A percentile compares a stretch with the other conserved stretches of the same genome.
phyloP scores from a whole-genome alignment of 108 stramenopile genomes.

The Nitzschia sp. region DNA sequence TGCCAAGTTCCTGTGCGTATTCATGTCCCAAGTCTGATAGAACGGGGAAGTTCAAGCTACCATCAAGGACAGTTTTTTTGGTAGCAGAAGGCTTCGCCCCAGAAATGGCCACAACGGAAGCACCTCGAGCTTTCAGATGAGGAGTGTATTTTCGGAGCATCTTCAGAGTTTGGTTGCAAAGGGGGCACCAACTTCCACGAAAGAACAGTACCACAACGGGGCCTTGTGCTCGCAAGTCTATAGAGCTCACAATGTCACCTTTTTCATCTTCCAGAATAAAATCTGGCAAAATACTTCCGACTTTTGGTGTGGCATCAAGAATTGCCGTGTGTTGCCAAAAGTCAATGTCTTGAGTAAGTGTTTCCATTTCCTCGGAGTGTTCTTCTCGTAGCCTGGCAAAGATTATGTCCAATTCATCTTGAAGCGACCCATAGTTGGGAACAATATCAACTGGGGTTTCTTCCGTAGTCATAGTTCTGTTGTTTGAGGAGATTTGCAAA shows the following conservation, averaged over 20 bases:
- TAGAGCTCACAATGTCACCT: slow-evolving; percentile 8
- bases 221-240: slow-evolving; percentile 15
- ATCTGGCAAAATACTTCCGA: slow-evolving; percentile 9
- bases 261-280: slow-evolving; percentile 19
- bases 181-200: slow-evolving; percentile 27
- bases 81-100: background rate
- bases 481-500: no score
- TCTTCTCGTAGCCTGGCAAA: no score
- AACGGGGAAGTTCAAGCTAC: slow-evolving; percentile 21
- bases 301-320: slow-evolving; percentile 8
- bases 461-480: no score
- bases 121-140: slow-evolving; percentile 20
- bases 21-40: slow-evolving; percentile 15
- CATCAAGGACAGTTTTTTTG: background rate
- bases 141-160: slow-evolving; percentile 11
- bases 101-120: slow-evolving; percentile 22
- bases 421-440: no score
- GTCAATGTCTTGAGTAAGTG: background rate
- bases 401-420: no score
- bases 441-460: no score
- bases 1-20: slow-evolving; percentile 2
- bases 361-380: slow-evolving; percentile 1
- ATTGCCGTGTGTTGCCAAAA: slow-evolving; percentile 2
- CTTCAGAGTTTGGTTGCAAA: slow-evolving; percentile 14
- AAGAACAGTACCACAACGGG: slow-evolving; percentile 23